phyloP scores from a whole-genome alignment of 2,329 filamentous ascomycete species.

The Beauveria asiatica region DNA sequence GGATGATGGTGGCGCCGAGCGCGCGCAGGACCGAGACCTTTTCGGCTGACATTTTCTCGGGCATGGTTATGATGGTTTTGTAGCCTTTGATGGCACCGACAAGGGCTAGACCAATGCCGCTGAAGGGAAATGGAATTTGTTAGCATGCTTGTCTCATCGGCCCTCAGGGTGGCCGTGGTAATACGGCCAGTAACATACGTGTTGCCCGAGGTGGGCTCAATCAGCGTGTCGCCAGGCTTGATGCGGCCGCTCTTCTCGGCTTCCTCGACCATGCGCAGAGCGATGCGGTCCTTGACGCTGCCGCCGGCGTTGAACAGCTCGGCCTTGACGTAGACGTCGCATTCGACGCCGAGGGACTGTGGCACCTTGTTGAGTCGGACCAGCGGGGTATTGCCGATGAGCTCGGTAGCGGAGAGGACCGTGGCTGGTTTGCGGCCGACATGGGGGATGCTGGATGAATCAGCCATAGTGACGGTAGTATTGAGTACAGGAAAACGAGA shows the following conservation, averaged over 20 bases:
- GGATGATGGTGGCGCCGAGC: conserved; percentile 92
- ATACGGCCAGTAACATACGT: conserved; percentile 43
- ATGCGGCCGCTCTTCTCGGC: conserved; percentile 87
- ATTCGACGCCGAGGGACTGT: conserved; percentile 80
- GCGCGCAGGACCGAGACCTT: conserved; percentile 94
- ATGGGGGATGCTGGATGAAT: conserved; percentile 20
- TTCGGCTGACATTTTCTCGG: conserved; percentile 98
- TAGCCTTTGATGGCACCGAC: conserved; percentile 96
- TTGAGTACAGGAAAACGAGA: background rate
- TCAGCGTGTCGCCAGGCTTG: conserved; percentile 93
- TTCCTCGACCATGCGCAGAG: conserved; percentile 93
- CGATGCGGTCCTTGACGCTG: conserved; percentile 91
- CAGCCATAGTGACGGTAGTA: background rate
- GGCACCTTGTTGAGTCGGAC: conserved; percentile 90
- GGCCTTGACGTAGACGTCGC: conserved; percentile 81
- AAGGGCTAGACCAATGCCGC: conserved; percentile 85
- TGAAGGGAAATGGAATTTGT: conserved; percentile 16
- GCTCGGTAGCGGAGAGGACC: conserved; percentile 62
- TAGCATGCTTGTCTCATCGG: background rate
- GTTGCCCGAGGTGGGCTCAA: conserved; percentile 96
- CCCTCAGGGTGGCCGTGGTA: background rate
- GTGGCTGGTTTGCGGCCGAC: conserved; percentile 26
- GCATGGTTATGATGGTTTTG: conserved; percentile 96
- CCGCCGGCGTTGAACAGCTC: conserved; percentile 93
- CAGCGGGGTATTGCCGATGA: conserved; percentile 94